These are phyloP conservation scores for Podospora appendiculata DNA, from an alignment of 495 filamentous ascomycete species.

Conservation along the genomic window DNA sequence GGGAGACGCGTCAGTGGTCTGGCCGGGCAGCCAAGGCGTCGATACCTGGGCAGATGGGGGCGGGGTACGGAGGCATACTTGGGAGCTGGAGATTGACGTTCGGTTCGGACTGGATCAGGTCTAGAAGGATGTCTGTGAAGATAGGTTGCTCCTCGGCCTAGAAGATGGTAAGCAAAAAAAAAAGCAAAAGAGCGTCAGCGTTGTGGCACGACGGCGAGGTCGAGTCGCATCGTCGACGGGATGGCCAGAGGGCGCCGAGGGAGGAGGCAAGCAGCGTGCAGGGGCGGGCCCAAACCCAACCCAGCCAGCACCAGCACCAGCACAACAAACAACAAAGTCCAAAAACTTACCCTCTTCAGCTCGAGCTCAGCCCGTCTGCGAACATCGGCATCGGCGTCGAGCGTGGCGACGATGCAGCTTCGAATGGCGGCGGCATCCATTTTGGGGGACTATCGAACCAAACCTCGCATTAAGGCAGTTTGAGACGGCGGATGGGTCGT, in stretches of 20 bases:
- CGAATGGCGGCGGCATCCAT: conserved; percentile 88
- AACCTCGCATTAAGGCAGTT: conserved; percentile 22
- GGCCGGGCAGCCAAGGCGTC: conserved; percentile 1
- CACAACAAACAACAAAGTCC: neutral
- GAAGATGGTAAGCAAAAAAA: neutral
- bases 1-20: conserved; percentile 12
- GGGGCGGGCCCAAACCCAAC: neutral
- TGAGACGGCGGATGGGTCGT: conserved; percentile 3
- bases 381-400: conserved; percentile 76
- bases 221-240: no score
- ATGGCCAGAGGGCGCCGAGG: neutral
- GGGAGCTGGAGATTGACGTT: conserved; percentile 77
- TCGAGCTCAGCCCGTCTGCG: conserved; percentile 84
- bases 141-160: conserved; percentile 88
- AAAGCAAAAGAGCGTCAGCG: conserved; percentile 6
- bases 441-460: conserved; percentile 20
- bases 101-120: conserved; percentile 83
- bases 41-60: neutral
- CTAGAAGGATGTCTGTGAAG: conserved; percentile 83
- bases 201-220: conserved; percentile 2
- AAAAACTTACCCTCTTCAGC: conserved; percentile 74
- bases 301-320: neutral
- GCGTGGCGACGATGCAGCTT: conserved; percentile 79
- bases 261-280: conserved; percentile 3
- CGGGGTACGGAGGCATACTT: conserved; percentile 48